Percentiles rank a stretch among this genome's conserved stretches.
Conservation (phyloP, 164 flowering plant genomes). For the Magnolia sinica region DNA sequence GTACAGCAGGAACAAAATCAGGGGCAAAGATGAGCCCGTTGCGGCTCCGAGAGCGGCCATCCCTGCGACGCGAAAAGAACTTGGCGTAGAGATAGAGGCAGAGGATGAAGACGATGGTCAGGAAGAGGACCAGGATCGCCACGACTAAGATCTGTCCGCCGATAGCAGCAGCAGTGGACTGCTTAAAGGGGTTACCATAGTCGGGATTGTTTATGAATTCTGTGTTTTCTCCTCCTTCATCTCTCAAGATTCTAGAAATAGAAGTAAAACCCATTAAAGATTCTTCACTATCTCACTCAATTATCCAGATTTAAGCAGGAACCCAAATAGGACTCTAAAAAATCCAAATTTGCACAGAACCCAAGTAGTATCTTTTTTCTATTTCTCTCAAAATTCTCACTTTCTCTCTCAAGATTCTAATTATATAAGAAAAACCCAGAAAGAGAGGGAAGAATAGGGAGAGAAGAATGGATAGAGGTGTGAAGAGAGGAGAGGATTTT, state of each 20-base stretch:
- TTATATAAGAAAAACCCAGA: not conserved
- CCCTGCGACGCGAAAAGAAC: conserved; percentile 50
- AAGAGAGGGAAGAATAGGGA: not conserved
- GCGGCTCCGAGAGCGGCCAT: conserved; percentile 8
- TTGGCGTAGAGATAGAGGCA: conserved; percentile 73
- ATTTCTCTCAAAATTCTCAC: not conserved
- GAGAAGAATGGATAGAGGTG: not conserved
- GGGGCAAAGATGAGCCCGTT: conserved; percentile 52
- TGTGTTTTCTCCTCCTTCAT: not conserved
- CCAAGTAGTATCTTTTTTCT: not conserved
- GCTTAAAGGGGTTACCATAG: not conserved
- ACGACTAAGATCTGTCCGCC: conserved; percentile 62
- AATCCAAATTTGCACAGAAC: not conserved
- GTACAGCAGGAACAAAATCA: conserved; percentile 23
- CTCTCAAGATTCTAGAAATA: not conserved
- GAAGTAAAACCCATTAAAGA: not conserved
- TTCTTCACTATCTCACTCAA: not conserved
- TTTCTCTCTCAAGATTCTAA: not conserved
- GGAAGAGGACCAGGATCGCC: conserved; percentile 48
- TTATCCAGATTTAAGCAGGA: not conserved
- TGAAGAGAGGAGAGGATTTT: too few species aligned
- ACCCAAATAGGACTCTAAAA: not conserved
- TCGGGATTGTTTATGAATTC: not conserved
- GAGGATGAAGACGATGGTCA: conserved; percentile 55
- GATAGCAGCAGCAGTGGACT: conserved; percentile 10